phyloP scores from a whole-genome alignment of 163 green algal genomes.

The Volvox carteri region DNA sequence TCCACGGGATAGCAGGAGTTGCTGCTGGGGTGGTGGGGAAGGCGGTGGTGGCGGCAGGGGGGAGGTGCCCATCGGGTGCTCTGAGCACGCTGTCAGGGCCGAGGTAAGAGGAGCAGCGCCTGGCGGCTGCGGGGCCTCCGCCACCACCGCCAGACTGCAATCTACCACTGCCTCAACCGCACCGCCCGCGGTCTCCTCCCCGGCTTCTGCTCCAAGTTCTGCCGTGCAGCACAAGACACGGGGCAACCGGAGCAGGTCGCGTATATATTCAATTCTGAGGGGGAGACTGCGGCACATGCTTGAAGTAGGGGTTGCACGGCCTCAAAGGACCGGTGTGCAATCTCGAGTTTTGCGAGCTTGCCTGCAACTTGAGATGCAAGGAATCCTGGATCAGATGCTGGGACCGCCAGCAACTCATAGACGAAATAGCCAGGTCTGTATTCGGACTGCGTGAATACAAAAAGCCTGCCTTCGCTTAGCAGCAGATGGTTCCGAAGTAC shows the following conservation, averaged over 20 bases:
- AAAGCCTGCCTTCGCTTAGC: conserved; percentile 53
- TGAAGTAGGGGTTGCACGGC: no score
- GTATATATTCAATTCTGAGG: no score
- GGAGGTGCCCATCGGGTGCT: no score
- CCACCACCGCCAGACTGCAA: conserved; percentile 42
- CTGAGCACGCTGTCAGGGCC: no score
- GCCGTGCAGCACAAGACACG: not conserved
- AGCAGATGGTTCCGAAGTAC: conserved; percentile 64
- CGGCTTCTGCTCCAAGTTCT: conserved; percentile 4
- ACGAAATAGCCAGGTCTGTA: not conserved
- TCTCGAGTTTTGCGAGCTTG: not conserved
- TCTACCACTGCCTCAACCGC: conserved; percentile 41
- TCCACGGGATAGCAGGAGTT: conserved; percentile 39
- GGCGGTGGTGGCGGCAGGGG: no score
- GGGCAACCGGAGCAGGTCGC: not conserved
- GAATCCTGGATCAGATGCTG: conserved; percentile 3
- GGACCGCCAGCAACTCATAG: conserved; percentile 21
- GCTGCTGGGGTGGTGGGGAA: not conserved
- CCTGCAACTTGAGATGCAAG: conserved; percentile 46
- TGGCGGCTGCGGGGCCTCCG: not conserved
- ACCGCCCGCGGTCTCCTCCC: not conserved
- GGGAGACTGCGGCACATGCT: not conserved
- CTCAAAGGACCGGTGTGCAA: no score
- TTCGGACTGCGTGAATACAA: conserved; percentile 41
- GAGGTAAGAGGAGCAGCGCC: no score